A percentile compares a stretch with the other conserved stretches of the same genome.
phyloP scores from a whole-genome alignment of 2,329 filamentous ascomycete genomes.

The Aspergillus transmontanensis region DNA sequence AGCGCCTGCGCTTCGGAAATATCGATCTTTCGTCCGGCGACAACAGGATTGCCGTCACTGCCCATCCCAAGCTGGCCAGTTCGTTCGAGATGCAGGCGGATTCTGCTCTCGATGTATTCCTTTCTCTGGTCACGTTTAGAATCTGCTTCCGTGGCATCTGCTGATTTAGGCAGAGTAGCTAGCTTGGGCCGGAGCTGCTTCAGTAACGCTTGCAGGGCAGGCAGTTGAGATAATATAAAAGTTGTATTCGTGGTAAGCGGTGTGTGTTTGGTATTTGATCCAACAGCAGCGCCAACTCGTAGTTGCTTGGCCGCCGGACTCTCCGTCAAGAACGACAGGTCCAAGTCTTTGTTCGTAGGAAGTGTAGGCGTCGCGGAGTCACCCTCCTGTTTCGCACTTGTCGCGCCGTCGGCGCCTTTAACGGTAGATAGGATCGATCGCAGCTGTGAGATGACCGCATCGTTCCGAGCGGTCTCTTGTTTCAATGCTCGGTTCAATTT shows the following conservation, averaged over 20 bases:
- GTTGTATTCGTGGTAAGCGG: constrained; percentile 52
- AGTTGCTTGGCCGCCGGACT: constrained; percentile 50
- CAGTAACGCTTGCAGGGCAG: constrained; percentile 73
- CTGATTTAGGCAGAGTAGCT: constrained; percentile 40
- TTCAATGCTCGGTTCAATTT: constrained; percentile 71
- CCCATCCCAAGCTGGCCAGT: constrained; percentile 41
- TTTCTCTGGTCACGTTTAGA: constrained; percentile 71
- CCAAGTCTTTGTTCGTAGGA: constrained; percentile 29
- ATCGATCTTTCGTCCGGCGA: constrained; percentile 43
- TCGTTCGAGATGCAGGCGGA: constrained; percentile 72
- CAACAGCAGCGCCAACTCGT: constrained; percentile 45
- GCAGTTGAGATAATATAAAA: constrained; percentile 82
- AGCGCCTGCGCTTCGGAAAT: constrained; percentile 44
- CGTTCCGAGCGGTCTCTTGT: constrained; percentile 72
- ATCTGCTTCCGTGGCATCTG: constrained; percentile 42
- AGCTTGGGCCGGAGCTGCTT: constrained; percentile 69
- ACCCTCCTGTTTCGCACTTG: constrained; percentile 18
- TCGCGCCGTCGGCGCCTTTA: constrained; percentile 18
- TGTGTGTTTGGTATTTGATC: constrained; percentile 37
- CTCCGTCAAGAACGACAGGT: constrained; percentile 61
- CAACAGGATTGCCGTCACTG: constrained; percentile 34
- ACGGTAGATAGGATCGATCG: constrained; percentile 55
- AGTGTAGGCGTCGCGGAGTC: constrained; percentile 18
- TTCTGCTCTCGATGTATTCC: constrained; percentile 81
- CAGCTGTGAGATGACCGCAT: constrained; percentile 67